Percentiles rank a stretch among this genome's conserved stretches.
Conservation (phyloP, 2,329 filamentous ascomycete genomes). For the Ascochyta viciae-villosae region DNA sequence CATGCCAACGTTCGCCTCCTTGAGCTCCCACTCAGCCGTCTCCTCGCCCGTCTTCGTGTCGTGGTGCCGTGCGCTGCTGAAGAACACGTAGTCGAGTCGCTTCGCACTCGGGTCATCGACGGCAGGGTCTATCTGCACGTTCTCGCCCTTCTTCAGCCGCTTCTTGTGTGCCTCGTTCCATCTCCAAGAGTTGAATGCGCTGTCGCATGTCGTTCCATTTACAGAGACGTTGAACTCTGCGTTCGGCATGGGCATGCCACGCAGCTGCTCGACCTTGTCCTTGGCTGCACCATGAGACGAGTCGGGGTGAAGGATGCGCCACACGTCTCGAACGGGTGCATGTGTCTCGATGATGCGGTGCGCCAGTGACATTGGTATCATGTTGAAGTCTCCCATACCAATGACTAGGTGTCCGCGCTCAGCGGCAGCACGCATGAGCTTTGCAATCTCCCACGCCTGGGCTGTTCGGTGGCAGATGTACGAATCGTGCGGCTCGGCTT, state of each 20-base stretch:
- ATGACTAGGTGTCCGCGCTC: constrained; percentile 84
- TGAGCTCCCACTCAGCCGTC: constrained; percentile 69
- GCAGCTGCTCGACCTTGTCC: constrained; percentile 70
- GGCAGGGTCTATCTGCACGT: constrained; percentile 69
- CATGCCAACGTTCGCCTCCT: constrained; percentile 77
- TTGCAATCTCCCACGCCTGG: constrained; percentile 94
- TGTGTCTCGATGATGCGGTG: constrained; percentile 83
- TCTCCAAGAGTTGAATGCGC: constrained; percentile 88
- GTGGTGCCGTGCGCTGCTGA: constrained; percentile 50
- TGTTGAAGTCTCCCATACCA: constrained; percentile 94
- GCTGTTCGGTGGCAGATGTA: constrained; percentile 91
- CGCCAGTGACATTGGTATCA: constrained; percentile 85
- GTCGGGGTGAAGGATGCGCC: constrained; percentile 83
- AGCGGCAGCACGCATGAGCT: constrained; percentile 81
- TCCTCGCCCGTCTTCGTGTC: constrained; percentile 36
- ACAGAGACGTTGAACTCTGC: constrained; percentile 78
- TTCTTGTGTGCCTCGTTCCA: constrained; percentile 79
- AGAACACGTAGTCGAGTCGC: constrained; percentile 93
- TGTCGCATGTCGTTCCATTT: constrained; percentile 89
- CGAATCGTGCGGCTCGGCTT: constrained; percentile 77
- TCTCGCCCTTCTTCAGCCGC: constrained; percentile 68
- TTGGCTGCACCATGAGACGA: constrained; percentile 79
- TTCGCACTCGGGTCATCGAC: constrained; percentile 78
- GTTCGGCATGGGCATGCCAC: constrained; percentile 72
- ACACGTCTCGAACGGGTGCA: constrained; percentile 80